Conservation (phyloP, 169 alveolate species). For the Plasmodium falciparum region DNA sequence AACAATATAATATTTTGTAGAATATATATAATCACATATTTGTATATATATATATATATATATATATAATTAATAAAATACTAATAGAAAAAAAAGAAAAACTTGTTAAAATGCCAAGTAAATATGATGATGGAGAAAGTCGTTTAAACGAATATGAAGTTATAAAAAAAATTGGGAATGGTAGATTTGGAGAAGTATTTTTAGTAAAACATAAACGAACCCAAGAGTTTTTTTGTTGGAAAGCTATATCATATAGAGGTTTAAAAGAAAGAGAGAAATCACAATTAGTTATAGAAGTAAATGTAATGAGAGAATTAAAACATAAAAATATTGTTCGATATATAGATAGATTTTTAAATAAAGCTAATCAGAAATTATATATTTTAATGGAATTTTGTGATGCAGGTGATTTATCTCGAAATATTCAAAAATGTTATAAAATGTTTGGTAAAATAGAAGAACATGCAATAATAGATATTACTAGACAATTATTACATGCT, state of each 20-base stretch:
- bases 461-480: slow-evolving; percentile 95
- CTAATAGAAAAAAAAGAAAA: neutral
- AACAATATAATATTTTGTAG: neutral
- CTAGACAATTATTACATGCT: slow-evolving; percentile 94
- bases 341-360: slow-evolving; percentile 95
- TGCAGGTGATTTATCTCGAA: slow-evolving; percentile 95
- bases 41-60: neutral
- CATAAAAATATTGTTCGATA: slow-evolving; percentile 96
- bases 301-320: slow-evolving; percentile 95
- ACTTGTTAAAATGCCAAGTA: slow-evolving; percentile 48
- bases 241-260: slow-evolving; percentile 95
- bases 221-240: slow-evolving; percentile 94
- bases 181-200: slow-evolving; percentile 93
- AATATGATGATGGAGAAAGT: slow-evolving; percentile 81
- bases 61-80: neutral
- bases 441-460: slow-evolving; percentile 93
- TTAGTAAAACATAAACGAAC: slow-evolving; percentile 90
- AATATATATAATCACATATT: neutral
- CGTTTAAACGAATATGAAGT: slow-evolving; percentile 88
- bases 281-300: slow-evolving; percentile 97
- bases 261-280: slow-evolving; percentile 96
- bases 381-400: slow-evolving; percentile 97
- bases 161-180: slow-evolving; percentile 89
- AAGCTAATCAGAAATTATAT: slow-evolving; percentile 91
- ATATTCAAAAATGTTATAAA: slow-evolving; percentile 92